Evolutionary conservation across 139 green algal genomes (phyloP).

Genomic region (Mesostigma viride): DNA sequence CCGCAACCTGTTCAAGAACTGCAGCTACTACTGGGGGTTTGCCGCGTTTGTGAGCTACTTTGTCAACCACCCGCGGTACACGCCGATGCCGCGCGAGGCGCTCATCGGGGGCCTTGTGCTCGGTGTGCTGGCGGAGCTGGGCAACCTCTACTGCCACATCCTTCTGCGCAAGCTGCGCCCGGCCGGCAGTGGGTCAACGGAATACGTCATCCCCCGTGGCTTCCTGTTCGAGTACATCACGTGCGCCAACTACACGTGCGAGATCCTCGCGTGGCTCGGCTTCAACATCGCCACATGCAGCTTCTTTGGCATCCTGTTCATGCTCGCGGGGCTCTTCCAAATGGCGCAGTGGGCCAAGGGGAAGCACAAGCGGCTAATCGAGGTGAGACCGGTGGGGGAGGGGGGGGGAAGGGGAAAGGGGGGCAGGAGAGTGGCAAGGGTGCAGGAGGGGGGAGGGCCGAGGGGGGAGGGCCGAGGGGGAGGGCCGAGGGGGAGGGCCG

Average conservation of each 20-base stretch:
- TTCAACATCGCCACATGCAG: slow-evolving; percentile 77
- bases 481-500: no score
- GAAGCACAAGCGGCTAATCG: slow-evolving; percentile 82
- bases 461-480: no score
- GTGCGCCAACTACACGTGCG: slow-evolving; percentile 92
- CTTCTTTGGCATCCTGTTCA: slow-evolving; percentile 67
- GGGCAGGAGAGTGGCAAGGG: no score
- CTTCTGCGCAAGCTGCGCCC: slow-evolving; percentile 70
- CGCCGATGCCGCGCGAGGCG: slow-evolving; percentile 26
- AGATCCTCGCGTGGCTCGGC: slow-evolving; percentile 77
- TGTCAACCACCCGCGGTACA: slow-evolving; percentile 95
- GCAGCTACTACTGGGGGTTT: slow-evolving; percentile 87
- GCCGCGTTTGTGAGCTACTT: slow-evolving; percentile 88
- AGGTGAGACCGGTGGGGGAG: no score
- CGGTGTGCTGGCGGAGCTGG: slow-evolving; percentile 38
- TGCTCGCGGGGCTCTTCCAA: slow-evolving; percentile 38
- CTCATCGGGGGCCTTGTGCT: slow-evolving; percentile 29
- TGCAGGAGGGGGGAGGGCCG: no score
- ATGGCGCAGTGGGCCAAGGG: slow-evolving; percentile 66
- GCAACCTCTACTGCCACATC: slow-evolving; percentile 58
- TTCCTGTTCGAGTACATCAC: slow-evolving; percentile 83
- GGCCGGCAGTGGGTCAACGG: slow-evolving; percentile 3
- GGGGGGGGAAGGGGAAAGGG: no score
- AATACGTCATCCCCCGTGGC: slow-evolving; percentile 28
- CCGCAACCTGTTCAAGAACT: slow-evolving; percentile 91